These are phyloP conservation scores for Candida suzukii DNA, from an alignment of 805 yeast species.

Conservation along the genomic window DNA sequence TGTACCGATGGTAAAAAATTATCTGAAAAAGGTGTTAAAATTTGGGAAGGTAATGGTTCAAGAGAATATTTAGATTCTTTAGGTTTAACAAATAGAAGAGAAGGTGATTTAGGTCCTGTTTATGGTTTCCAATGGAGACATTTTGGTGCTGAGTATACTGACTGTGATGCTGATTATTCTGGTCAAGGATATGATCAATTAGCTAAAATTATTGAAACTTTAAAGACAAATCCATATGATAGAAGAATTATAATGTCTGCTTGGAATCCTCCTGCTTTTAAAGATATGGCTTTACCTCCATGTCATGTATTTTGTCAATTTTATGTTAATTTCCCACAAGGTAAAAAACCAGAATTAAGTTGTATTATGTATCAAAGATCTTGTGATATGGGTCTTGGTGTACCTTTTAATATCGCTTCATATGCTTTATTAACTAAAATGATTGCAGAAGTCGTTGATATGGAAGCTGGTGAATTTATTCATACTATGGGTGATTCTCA, in stretches of 20 bases:
- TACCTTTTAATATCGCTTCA: slow-evolving; percentile 96
- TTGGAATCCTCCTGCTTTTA: slow-evolving; percentile 97
- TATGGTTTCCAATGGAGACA: slow-evolving; percentile 99
- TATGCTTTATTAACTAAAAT: slow-evolving; percentile 87
- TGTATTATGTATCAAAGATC: slow-evolving; percentile 93
- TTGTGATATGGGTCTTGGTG: slow-evolving; percentile 99
- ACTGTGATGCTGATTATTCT: slow-evolving; percentile 80
- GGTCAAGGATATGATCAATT: slow-evolving; percentile 91
- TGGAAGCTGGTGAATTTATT: slow-evolving; percentile 93
- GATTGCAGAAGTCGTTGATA: slow-evolving; percentile 93
- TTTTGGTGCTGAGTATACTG: slow-evolving; percentile 88
- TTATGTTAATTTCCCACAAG: slow-evolving; percentile 76
- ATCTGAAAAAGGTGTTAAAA: slow-evolving; percentile 81
- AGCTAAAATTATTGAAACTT: slow-evolving; percentile 65
- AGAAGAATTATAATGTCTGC: slow-evolving; percentile 93
- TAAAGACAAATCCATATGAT: slow-evolving; percentile 88
- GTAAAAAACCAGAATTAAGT: slow-evolving; percentile 58
- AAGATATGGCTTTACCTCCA: slow-evolving; percentile 95
- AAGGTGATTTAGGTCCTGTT: slow-evolving; percentile 96
- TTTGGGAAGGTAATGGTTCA: slow-evolving; percentile 99
- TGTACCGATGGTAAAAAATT: slow-evolving; percentile 80
- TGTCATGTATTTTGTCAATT: slow-evolving; percentile 97
- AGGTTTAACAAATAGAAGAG: slow-evolving; percentile 75
- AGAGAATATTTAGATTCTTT: slow-evolving; percentile 80
- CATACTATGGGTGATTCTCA: slow-evolving; percentile 98